phyloP scores from a whole-genome alignment of 257 asterid genomes.

The Knoxia roxburghii region DNA sequence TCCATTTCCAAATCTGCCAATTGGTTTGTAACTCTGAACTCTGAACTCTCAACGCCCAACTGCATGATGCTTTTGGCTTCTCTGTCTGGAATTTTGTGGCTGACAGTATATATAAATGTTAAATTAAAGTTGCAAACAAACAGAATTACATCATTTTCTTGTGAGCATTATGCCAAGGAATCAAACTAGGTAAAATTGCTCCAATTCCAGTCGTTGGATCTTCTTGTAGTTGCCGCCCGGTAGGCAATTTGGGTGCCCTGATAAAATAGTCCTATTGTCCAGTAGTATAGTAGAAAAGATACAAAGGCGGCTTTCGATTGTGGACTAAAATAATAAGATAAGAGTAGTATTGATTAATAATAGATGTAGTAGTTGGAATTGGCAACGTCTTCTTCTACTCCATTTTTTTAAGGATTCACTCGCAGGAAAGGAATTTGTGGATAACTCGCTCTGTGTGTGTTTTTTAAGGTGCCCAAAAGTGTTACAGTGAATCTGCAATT shows the following conservation, averaged over 20 bases:
- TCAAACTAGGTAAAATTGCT: background rate
- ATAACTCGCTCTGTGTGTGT: conserved; percentile 13
- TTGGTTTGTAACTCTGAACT: background rate
- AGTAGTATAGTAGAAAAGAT: conserved; percentile 10
- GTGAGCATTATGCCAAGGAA: background rate
- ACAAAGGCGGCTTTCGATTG: conserved; percentile 21
- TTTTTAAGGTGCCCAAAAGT: background rate
- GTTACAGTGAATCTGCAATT: background rate
- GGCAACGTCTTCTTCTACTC: background rate
- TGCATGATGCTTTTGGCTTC: too few relatives aligned
- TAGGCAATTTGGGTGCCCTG: conserved; percentile 10
- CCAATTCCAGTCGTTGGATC: background rate
- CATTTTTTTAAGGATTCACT: conserved; percentile 4
- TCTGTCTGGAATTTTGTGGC: background rate
- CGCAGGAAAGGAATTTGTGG: conserved; percentile 6
- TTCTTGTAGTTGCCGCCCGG: conserved; percentile 28
- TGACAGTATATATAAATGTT: background rate
- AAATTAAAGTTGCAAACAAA: background rate
- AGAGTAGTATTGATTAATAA: conserved; percentile 3
- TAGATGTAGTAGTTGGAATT: conserved; percentile 29
- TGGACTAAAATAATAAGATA: conserved; percentile 9
- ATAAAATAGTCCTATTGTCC: conserved; percentile 1
- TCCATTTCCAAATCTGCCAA: background rate
- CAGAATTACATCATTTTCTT: background rate
- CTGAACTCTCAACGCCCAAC: too few relatives aligned